Evolutionary conservation across 352 stramenopile species (phyloP), one percentile per base, ranked within the genome.

Genomic region (Phytopythium chamaehyphon): DNA sequence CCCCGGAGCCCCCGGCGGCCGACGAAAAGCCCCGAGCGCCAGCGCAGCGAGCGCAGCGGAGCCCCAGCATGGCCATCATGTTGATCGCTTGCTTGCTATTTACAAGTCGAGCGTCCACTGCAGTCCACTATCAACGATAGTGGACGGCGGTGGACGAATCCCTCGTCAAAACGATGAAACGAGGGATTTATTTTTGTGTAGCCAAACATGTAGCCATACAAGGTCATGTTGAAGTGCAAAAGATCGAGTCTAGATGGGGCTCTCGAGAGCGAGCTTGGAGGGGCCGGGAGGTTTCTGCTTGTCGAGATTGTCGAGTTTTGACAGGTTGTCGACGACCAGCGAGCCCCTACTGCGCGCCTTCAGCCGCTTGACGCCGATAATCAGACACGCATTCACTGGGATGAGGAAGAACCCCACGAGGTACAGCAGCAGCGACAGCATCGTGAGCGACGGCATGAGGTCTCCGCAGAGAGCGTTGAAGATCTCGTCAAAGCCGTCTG

Each of bases 371-470:
- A 71, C 51, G 5, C 66, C 71, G 50, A 89, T 83, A 60, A 89
- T 84, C 52, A 89, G 71, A 47, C 75, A 86, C 15, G 87, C 49
- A 50, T 78, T 85, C 47, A 87, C 73, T 1, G 75, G 71, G 51
- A 89, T 71, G 40, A 87, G 63, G 56, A 87, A 87, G 22, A 89
- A 44, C 9, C 71, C 78, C 18, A 66, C 68, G 42, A 89, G 62
- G 51, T 87, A 87, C 18, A 89, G 52, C 73, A 86, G 82, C 61
- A 89, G 69, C 35, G 78, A 75, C 57, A 89, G 83, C 78, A 89
- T 87, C 2, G 73, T 83, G 49, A 89, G 70, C 23, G 75, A 58
- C 39, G 78, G 75, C 64, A 86, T 78, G 40, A 89, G 59, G n/a
- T 86, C 58, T 15, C 62, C 63, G 21, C 78, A 89, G 0, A 89